A percentile compares a stretch with the other conserved stretches of the same genome.
Conservation (phyloP, 306 rosid genomes). For the Cucumis hystrix region DNA sequence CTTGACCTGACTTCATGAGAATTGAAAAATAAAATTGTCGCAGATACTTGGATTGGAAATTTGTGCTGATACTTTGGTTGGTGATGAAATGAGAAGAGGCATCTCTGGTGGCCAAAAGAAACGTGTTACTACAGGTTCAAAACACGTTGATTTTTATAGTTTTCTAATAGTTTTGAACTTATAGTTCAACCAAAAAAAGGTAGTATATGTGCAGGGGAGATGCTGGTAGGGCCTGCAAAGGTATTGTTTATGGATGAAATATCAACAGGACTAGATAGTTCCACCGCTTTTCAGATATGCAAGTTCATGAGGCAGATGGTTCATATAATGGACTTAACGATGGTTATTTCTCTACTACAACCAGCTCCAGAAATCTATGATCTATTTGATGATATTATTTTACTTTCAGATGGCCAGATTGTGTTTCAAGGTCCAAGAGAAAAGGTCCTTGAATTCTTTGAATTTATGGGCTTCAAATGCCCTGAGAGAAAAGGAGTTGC, state of each 20-base stretch:
- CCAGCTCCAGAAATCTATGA: slow-evolving; percentile 50
- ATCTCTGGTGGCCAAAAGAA: slow-evolving; percentile 89
- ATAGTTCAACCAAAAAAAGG: not conserved
- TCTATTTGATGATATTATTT: slow-evolving; percentile 38
- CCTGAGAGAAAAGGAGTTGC: slow-evolving; percentile 76
- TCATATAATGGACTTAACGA: slow-evolving; percentile 64
- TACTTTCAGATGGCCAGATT: slow-evolving; percentile 63
- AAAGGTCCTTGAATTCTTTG: slow-evolving; percentile 48
- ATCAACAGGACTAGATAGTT: slow-evolving; percentile 86
- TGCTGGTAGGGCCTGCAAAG: slow-evolving; percentile 83
- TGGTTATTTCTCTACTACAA: slow-evolving; percentile 51
- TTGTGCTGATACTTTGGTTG: slow-evolving; percentile 73
- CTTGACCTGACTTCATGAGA: not conserved
- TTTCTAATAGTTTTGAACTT: not conserved
- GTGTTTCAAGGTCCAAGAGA: slow-evolving; percentile 70
- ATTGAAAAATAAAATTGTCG: not conserved
- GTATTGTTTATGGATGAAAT: slow-evolving; percentile 80
- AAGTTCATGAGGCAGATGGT: slow-evolving; percentile 77
- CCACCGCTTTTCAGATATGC: slow-evolving; percentile 77
- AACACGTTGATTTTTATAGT: not conserved
- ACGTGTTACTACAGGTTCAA: slow-evolving; percentile 52
- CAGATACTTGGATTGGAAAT: slow-evolving; percentile 74
- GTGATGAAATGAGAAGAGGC: slow-evolving; percentile 67
- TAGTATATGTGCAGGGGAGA: slow-evolving; percentile 43
- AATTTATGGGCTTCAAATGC: slow-evolving; percentile 47